Conservation (phyloP, 805 yeast genomes). For the Citeromyces matritensis region DNA sequence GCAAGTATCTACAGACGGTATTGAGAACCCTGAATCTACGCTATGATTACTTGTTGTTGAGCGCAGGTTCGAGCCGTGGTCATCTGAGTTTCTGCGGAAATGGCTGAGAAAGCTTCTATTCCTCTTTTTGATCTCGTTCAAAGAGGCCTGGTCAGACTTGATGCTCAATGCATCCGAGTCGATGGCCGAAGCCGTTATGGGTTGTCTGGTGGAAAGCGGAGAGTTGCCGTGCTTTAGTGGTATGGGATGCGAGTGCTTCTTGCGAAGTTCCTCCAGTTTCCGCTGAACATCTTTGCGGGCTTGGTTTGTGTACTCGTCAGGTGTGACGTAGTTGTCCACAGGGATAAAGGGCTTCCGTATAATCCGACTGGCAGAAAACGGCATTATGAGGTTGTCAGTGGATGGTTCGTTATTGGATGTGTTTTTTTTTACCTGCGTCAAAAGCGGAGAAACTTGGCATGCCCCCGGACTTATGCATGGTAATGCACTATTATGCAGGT, state of each 20-base stretch:
- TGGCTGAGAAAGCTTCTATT: slow-evolving; percentile 7
- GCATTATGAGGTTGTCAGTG: slow-evolving; percentile 1
- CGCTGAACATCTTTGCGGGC: slow-evolving; percentile 16
- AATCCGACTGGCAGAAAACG: not conserved
- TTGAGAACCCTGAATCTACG: slow-evolving; percentile 8
- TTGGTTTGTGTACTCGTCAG: slow-evolving; percentile 14
- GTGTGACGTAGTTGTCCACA: slow-evolving; percentile 11
- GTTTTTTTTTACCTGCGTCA: too few species aligned
- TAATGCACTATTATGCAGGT: too few species aligned
- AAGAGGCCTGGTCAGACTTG: not conserved
- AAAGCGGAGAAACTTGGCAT: too few species aligned
- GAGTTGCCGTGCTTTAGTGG: slow-evolving; percentile 15
- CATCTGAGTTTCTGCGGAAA: slow-evolving; percentile 8
- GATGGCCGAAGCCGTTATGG: slow-evolving; percentile 4
- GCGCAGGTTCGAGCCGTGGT: slow-evolving; percentile 7
- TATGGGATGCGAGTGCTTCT: slow-evolving; percentile 1
- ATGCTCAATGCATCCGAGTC: not conserved
- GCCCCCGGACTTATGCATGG: too few species aligned
- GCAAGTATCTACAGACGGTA: slow-evolving; percentile 9
- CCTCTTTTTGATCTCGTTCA: slow-evolving; percentile 1
- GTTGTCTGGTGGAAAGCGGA: slow-evolving; percentile 8
- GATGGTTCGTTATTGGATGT: too few species aligned
- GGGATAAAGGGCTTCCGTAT: slow-evolving; percentile 1
- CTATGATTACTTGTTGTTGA: slow-evolving; percentile 5
- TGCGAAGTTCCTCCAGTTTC: slow-evolving; percentile 1